Percentiles rank a stretch among this genome's conserved stretches.
These are phyloP conservation scores for Trichoderma koningiopsis DNA, from an alignment of 2,329 filamentous ascomycete species.

Conservation along the genomic window DNA sequence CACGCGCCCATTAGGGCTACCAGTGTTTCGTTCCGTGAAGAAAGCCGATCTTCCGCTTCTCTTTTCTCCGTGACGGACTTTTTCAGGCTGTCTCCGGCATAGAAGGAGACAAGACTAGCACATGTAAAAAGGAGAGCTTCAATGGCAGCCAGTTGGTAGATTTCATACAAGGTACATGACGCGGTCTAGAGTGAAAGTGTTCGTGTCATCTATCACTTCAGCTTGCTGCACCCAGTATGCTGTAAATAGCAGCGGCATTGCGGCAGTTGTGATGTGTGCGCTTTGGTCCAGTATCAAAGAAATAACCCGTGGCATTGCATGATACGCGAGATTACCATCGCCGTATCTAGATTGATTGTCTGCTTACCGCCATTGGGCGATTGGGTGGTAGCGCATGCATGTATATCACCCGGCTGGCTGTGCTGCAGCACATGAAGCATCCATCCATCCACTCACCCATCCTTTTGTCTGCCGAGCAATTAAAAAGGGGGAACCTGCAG, in stretches of 20 bases:
- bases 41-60: background rate
- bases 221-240: background rate
- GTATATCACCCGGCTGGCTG: background rate
- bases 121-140: background rate
- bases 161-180: background rate
- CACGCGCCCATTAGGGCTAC: background rate
- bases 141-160: too few relatives aligned
- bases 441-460: background rate
- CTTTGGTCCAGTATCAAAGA: background rate
- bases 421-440: background rate
- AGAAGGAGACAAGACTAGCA: background rate
- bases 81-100: background rate
- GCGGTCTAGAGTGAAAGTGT: background rate
- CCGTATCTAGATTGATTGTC: background rate
- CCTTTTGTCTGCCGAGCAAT: background rate
- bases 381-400: background rate
- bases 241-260: constrained; percentile 1
- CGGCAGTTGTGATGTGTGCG: background rate
- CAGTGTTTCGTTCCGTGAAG: background rate
- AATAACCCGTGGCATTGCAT: background rate
- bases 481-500: background rate
- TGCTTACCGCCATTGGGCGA: background rate
- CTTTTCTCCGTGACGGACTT: background rate
- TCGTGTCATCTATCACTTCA: background rate
- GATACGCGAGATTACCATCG: background rate